Base-by-base conservation (phyloP, 768 basidiomycete genomes). In the Rhodotorula kratochvilovae region DNA sequence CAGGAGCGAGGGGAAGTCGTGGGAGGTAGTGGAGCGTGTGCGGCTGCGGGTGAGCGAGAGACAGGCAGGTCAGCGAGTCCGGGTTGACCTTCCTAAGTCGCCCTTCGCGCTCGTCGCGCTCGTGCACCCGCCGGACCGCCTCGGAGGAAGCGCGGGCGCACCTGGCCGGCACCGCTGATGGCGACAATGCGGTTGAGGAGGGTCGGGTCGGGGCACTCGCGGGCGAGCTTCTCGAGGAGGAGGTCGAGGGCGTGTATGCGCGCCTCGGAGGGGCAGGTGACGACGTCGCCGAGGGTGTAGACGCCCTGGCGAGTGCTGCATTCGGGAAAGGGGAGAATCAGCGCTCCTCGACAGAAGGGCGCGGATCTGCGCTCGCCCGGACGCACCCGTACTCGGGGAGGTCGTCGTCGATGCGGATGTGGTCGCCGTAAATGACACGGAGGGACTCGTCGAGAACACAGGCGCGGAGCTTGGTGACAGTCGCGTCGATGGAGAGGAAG, bases 401-500 rank as follows among this genome's bases (percentile, higher is more conserved):
- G 60, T 73, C 67, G 8, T 15, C 25, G 39, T 69, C 72, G 5
- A 73, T 11, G 5, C 39, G 25, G 42, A 73, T 64, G 17, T 66
- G 13, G n/a, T 66, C 72, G 5, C 36, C 48, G 64, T 55, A 62
- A 19, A 68, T 50, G 31, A 73, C 72, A 21, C 46, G 23, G 31
- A 73, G 43, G 15, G 17, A 3, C 33, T 43, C 15, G 36, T 62
- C 39, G 36, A 73, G 29, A 11, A 73, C 50, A 21, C 63, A 65
- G 2, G 67, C 67, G 35, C 55, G 60, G n/a, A 66, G 17, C 17
- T 23, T 48, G 2, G 25, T 15, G n/a, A 58, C 60, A 5, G 60
- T 55, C 3, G 64, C 59, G 39, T 73, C 72, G 62, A 73, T 66
- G 31, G 48, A 35, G 35, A 73, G 60, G 56, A 36, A 73, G n/a